Evolutionary conservation across 176 grass and related monocot genomes (phyloP).

Genomic region (Secale cereale): DNA sequence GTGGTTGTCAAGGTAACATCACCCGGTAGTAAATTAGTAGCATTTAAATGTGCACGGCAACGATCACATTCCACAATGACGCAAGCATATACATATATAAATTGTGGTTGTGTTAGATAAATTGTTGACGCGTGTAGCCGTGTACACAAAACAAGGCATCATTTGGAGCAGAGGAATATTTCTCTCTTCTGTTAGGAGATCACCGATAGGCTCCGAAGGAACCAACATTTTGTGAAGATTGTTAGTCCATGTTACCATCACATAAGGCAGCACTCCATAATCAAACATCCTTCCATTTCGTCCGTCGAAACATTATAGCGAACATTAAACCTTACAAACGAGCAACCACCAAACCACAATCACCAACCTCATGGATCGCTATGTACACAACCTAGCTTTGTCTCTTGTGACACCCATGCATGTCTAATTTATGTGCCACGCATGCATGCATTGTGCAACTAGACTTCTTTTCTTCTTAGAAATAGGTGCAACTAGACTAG

Average conservation of each 20-base stretch:
- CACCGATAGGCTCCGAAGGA: neutral
- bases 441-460: constrained; percentile 36
- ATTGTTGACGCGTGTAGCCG: neutral
- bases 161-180: neutral
- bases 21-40: neutral
- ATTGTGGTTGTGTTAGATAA: neutral
- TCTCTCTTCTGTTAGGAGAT: neutral
- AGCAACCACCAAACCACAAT: constrained; percentile 5
- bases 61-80: neutral
- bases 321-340: constrained; percentile 42
- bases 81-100: neutral
- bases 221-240: neutral
- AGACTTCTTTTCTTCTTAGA: neutral
- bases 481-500: constrained; percentile 2
- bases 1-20: constrained; percentile 23
- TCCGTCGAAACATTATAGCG: neutral
- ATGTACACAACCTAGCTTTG: constrained; percentile 26
- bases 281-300: neutral
- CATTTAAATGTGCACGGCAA: neutral
- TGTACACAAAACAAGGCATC: constrained; percentile 3
- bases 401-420: constrained; percentile 15
- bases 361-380: neutral
- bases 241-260: neutral
- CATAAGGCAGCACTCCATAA: neutral
- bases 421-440: constrained; percentile 41